Evolutionary conservation across 2,329 filamentous ascomycete genomes (phyloP).

Genomic region (Fusarium continuum): DNA sequence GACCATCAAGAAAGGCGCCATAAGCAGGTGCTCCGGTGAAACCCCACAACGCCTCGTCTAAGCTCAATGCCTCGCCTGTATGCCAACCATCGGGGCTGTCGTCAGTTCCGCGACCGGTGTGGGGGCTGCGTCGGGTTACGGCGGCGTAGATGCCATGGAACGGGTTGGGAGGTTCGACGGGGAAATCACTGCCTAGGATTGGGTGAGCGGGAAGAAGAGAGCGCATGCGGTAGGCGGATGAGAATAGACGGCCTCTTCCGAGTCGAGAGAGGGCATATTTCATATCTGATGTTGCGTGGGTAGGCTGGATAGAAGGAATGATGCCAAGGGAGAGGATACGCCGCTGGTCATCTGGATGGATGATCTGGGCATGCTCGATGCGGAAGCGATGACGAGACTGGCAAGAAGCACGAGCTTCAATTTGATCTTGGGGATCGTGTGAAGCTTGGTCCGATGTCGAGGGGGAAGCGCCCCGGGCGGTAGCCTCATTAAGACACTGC

Average conservation of each 20-base stretch:
- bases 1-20: conserved; percentile 66
- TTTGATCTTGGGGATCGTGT: conserved; percentile 12
- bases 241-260: conserved; percentile 61
- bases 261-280: conserved; percentile 70
- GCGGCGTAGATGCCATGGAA: conserved; percentile 77
- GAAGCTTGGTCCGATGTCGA: background rate
- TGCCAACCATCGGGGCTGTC: conserved; percentile 66
- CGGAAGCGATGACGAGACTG: conserved; percentile 68
- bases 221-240: conserved; percentile 73
- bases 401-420: conserved; percentile 55
- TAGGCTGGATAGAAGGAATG: conserved; percentile 75
- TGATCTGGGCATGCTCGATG: conserved; percentile 77
- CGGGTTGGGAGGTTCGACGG: conserved; percentile 73
- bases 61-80: conserved; percentile 63
- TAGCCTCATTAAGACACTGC: conserved; percentile 56
- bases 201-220: conserved; percentile 64
- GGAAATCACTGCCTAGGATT: conserved; percentile 75
- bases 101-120: conserved; percentile 60
- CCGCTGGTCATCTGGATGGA: conserved; percentile 70
- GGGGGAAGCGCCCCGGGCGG: conserved; percentile 21
- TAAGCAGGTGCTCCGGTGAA: conserved; percentile 69
- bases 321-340: conserved; percentile 68
- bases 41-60: conserved; percentile 68
- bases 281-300: conserved; percentile 77
- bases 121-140: conserved; percentile 67